A percentile compares a stretch with the other conserved stretches of the same genome.
phyloP scores from a whole-genome alignment of 2,329 filamentous ascomycete genomes.

The Zelopaecilomyces penicillatus region DNA sequence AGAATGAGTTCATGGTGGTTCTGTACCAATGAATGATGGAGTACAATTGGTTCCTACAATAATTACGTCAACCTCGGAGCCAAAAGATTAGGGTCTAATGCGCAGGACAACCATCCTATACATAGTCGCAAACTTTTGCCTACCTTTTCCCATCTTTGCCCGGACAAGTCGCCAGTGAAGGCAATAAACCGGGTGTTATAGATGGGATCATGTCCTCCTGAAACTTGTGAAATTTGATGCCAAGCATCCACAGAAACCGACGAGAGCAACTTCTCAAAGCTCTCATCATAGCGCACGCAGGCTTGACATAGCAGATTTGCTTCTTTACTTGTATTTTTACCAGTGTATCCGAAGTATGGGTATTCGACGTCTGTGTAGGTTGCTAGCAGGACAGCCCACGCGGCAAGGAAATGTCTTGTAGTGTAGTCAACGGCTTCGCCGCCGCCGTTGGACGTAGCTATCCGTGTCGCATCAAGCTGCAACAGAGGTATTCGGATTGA shows the following conservation, averaged over 20 bases:
- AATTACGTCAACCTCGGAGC: neutral
- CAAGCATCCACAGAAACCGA: neutral
- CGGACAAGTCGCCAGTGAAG: neutral
- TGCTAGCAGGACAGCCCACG: neutral
- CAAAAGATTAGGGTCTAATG: neutral
- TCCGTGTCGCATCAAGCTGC: neutral
- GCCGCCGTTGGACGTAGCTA: neutral
- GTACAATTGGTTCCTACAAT: neutral
- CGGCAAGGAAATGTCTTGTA: neutral
- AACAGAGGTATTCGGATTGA: neutral
- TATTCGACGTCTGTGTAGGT: neutral
- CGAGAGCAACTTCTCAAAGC: neutral
- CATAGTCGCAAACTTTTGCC: neutral
- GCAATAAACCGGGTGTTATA: neutral
- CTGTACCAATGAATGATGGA: neutral
- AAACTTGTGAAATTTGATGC: neutral
- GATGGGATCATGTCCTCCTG: neutral
- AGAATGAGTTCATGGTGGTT: neutral
- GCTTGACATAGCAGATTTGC: neutral
- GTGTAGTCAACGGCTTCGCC: neutral
- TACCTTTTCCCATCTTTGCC: neutral
- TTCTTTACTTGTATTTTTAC: neutral
- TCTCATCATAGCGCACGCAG: neutral
- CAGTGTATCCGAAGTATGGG: neutral
- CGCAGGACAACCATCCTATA: neutral